Evolutionary conservation across 805 yeast genomes (phyloP), one percentile per base, ranked within the genome.

Genomic region (Candida qinlingensis): DNA sequence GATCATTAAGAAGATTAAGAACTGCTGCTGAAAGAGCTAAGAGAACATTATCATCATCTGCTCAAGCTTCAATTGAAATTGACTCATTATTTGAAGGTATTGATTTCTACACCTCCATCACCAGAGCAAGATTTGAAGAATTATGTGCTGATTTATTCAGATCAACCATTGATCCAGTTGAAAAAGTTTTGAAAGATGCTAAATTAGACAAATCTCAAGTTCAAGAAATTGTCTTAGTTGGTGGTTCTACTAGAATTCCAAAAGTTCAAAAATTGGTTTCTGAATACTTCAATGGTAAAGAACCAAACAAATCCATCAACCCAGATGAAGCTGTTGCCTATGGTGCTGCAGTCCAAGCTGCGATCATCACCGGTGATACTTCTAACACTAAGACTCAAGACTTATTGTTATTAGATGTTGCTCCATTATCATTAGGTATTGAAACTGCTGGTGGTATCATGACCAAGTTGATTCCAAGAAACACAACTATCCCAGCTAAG

Each of bases 401-500:
- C 72, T 79, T 91, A 72, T 81, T 94, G 70, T 83, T 92, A 70
- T 85, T 94, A 72, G 99, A 92, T 83, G 99, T 92, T 73, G 96
- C 97, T 70, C 98, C 99, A 73, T 83, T 92, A 70, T 91, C 98
- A 53, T 74, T 92, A 65, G 99, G 99, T 85, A 92, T 92, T 74
- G 98, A 92, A 80, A 92, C 97, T 66, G 96, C 97, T 71, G 98
- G 99, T 83, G 98, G 98, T 85, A 94, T 91, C 75, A 91, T 92
- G 96, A 91, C 98, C 74, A 89, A 89, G 77, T 87, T 92, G 77
- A 92, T 92, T 66, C 96, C 97, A 77, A 87, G 99, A 81, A 92
- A 92, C 87, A 86, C 97, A 53, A 91, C 98, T 56, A 90, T 92
- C 63, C 99, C 99, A 76, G 87, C 97, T 71, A 92, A 91, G 85